A percentile compares a stretch with the other conserved stretches of the same genome.
These are phyloP conservation scores for Backusella macrospora DNA, from an alignment of 192 early-diverging fungal genomes.

Conservation along the genomic window DNA sequence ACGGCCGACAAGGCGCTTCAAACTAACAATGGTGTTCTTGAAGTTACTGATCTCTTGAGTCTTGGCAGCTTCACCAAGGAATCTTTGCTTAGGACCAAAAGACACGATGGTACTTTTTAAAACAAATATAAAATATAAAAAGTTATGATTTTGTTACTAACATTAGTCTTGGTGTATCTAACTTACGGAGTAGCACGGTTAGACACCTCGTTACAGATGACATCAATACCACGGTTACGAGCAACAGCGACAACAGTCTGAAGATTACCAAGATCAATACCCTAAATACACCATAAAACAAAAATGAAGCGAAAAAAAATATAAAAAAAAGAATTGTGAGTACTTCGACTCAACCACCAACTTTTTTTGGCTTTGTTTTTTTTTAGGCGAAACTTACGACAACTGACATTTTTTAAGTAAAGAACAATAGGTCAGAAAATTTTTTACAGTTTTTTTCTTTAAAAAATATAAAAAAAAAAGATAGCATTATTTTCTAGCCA, in stretches of 20 bases:
- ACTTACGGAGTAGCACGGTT: constrained; percentile 93
- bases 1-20: constrained; percentile 93
- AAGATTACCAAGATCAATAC: constrained; percentile 97
- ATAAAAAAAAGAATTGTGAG: not conserved
- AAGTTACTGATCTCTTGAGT: constrained; percentile 96
- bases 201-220: constrained; percentile 95
- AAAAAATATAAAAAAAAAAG: not conserved
- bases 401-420: constrained; percentile 24
- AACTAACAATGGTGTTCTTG: constrained; percentile 88
- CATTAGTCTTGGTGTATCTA: not conserved
- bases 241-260: constrained; percentile 96
- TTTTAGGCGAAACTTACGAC: constrained; percentile 23
- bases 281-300: constrained; percentile 33
- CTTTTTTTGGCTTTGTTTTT: not conserved
- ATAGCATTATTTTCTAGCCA: constrained; percentile 1
- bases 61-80: constrained; percentile 93
- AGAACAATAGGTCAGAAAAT: constrained; percentile 17
- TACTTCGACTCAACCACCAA: no score
- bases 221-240: constrained; percentile 97
- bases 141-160: not conserved
- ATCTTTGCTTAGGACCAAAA: constrained; percentile 94
- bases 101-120: constrained; percentile 80
- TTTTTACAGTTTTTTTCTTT: not conserved
- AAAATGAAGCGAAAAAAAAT: not conserved
- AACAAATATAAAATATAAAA: not conserved